These are phyloP conservation scores for Trichoderma koningiopsis DNA, from an alignment of 2,329 filamentous ascomycete species.

Conservation along the genomic window DNA sequence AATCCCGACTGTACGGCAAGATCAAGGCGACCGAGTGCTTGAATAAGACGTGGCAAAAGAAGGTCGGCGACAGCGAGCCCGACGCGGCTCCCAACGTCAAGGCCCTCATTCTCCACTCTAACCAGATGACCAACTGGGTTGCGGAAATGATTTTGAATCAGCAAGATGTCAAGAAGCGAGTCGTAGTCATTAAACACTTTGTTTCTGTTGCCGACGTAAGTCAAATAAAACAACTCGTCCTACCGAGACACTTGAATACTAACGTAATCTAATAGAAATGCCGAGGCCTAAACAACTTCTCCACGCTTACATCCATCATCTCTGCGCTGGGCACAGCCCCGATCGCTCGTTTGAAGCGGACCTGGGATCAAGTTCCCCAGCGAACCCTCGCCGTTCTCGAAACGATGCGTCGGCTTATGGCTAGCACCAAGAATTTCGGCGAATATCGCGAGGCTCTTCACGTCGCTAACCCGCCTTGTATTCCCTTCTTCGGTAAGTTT, in stretches of 20 bases:
- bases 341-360: constrained; percentile 89
- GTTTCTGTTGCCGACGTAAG: constrained; percentile 92
- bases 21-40: constrained; percentile 95
- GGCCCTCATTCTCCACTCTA: constrained; percentile 93
- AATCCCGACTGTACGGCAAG: constrained; percentile 91
- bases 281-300: constrained; percentile 91
- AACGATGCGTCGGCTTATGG: constrained; percentile 92
- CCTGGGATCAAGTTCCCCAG: constrained; percentile 90
- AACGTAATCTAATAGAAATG: constrained; percentile 69
- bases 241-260: background rate
- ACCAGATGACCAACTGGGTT: constrained; percentile 99
- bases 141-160: constrained; percentile 98
- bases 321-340: constrained; percentile 93
- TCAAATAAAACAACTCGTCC: constrained; percentile 30
- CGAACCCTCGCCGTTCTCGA: constrained; percentile 80
- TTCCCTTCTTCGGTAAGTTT: constrained; percentile 86
- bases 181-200: constrained; percentile 98
- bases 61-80: constrained; percentile 75
- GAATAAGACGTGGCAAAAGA: constrained; percentile 99
- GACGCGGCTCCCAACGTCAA: constrained; percentile 94
- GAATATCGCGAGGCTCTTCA: constrained; percentile 94
- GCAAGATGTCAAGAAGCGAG: constrained; percentile 90
- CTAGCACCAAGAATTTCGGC: constrained; percentile 96
- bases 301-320: constrained; percentile 95
- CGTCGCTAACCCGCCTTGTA: constrained; percentile 91